Evolutionary conservation across 1,139 yeast species (phyloP).

Genomic region (Candida sanyaensis): DNA sequence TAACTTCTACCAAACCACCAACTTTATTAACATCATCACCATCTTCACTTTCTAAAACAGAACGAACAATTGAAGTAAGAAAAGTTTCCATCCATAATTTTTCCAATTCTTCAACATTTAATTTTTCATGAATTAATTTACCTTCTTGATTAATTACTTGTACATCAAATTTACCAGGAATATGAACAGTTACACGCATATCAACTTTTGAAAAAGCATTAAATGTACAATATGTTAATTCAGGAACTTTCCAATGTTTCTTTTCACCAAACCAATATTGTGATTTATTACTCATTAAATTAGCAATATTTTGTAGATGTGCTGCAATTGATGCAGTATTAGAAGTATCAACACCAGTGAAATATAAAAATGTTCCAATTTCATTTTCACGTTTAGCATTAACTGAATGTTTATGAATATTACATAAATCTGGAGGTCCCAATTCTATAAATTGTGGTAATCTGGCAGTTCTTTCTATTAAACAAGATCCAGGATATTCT

Average conservation of each 20-base stretch:
- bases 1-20: conserved; percentile 54
- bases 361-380: conserved; percentile 56
- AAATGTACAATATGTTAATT: conserved; percentile 53
- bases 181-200: conserved; percentile 68
- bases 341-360: conserved; percentile 59
- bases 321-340: conserved; percentile 65
- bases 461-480: conserved; percentile 55
- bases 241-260: conserved; percentile 74
- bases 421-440: conserved; percentile 93
- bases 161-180: conserved; percentile 59
- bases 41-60: conserved; percentile 70
- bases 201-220: conserved; percentile 67
- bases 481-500: conserved; percentile 50
- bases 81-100: conserved; percentile 68
- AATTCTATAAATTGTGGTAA: conserved; percentile 51
- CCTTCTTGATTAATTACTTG: conserved; percentile 50
- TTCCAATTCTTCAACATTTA: conserved; percentile 38
- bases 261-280: conserved; percentile 67
- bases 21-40: conserved; percentile 49
- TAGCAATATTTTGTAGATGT: conserved; percentile 75
- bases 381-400: conserved; percentile 41
- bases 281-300: conserved; percentile 57
- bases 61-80: conserved; percentile 64
- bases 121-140: conserved; percentile 41
- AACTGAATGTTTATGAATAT: conserved; percentile 51